phyloP scores from a whole-genome alignment of 2,329 filamentous ascomycete genomes.

The Colletotrichum shisoi region DNA sequence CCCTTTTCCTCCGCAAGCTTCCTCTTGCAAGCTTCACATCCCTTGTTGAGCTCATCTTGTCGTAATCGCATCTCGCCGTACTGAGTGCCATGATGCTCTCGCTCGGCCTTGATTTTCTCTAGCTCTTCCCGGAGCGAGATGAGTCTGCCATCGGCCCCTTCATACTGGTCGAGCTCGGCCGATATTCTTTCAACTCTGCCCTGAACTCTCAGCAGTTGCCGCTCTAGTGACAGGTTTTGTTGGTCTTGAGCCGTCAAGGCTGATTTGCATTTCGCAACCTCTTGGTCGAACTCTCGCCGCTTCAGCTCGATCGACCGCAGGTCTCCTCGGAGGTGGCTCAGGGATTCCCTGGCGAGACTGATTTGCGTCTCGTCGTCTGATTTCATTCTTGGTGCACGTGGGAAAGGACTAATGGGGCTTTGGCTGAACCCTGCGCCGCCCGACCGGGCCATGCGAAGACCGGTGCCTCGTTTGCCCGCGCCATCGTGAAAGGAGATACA shows the following conservation, averaged over 20 bases:
- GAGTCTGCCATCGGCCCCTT: conserved; percentile 73
- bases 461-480: conserved; percentile 49
- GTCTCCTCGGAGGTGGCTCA: conserved; percentile 64
- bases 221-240: conserved; percentile 54
- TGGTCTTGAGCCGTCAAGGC: conserved; percentile 55
- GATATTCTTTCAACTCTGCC: conserved; percentile 62
- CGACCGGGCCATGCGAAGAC: conserved; percentile 32
- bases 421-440: conserved; percentile 40
- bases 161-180: conserved; percentile 70
- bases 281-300: conserved; percentile 57
- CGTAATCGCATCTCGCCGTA: conserved; percentile 61
- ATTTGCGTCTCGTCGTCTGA: conserved; percentile 76
- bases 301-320: conserved; percentile 61
- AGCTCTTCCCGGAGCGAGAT: conserved; percentile 67
- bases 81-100: conserved; percentile 61
- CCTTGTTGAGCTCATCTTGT: conserved; percentile 58
- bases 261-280: conserved; percentile 58
- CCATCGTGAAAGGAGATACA: conserved; percentile 74
- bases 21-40: conserved; percentile 53
- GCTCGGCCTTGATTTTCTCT: conserved; percentile 56
- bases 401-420: conserved; percentile 58
- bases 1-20: conserved; percentile 50
- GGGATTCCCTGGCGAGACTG: conserved; percentile 56
- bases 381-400: conserved; percentile 74
- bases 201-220: conserved; percentile 66